phyloP scores from a whole-genome alignment of 805 yeast genomes.

The Komagataella ulmi region DNA sequence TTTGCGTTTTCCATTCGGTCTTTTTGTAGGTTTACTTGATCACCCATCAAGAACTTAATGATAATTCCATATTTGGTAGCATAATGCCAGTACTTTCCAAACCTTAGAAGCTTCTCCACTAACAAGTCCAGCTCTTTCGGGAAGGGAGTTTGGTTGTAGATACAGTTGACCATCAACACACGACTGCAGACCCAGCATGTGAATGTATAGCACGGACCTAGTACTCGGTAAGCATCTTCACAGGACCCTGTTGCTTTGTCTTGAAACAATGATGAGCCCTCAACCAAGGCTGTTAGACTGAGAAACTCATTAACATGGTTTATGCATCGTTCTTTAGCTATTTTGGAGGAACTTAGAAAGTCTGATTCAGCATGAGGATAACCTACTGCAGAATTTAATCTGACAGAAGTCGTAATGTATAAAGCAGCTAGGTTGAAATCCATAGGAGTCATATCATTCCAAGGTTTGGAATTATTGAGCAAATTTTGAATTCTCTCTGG shows the following conservation, averaged over 20 bases:
- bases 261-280: neutral
- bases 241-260: neutral
- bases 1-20: conserved; percentile 2
- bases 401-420: conserved; percentile 11
- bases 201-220: conserved; percentile 20
- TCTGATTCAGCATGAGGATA: conserved; percentile 12
- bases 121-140: conserved; percentile 5
- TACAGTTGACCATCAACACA: conserved; percentile 17
- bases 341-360: conserved; percentile 9
- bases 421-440: conserved; percentile 5
- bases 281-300: neutral
- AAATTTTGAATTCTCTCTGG: conserved; percentile 6
- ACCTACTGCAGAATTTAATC: conserved; percentile 12
- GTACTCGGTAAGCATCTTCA: neutral
- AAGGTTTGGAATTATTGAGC: conserved; percentile 2
- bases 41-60: conserved; percentile 12
- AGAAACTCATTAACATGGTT: conserved; percentile 3
- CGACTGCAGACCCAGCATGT: conserved; percentile 19
- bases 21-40: conserved; percentile 7
- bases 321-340: conserved; percentile 8
- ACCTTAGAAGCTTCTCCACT: conserved; percentile 7
- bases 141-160: conserved; percentile 5
- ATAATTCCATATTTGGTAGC: conserved; percentile 13
- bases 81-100: conserved; percentile 13
- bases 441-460: conserved; percentile 4